A percentile compares a stretch with the other conserved stretches of the same genome.
Conservation (phyloP, 2,329 filamentous ascomycete genomes). For the Monosporascus sp. region DNA sequence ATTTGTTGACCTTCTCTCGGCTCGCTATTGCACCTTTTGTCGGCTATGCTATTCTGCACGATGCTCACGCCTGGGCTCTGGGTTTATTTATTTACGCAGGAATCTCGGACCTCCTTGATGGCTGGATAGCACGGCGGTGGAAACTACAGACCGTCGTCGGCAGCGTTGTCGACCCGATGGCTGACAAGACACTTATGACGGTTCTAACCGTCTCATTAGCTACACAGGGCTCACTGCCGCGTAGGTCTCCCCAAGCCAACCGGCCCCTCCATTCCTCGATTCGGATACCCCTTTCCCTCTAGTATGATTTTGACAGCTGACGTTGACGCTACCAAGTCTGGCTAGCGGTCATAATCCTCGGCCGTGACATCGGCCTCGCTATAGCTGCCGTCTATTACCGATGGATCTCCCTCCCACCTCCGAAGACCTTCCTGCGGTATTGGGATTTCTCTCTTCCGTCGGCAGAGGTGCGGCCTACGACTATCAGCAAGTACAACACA, state of each 20-base stretch:
- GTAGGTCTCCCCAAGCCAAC: slow-evolving; percentile 45
- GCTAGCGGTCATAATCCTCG: slow-evolving; percentile 84
- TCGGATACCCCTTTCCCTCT: background rate
- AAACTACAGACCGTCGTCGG: slow-evolving; percentile 90
- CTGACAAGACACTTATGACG: slow-evolving; percentile 95
- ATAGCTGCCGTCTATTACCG: slow-evolving; percentile 91
- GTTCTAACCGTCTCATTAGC: slow-evolving; percentile 82
- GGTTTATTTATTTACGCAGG: slow-evolving; percentile 89
- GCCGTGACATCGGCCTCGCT: slow-evolving; percentile 76
- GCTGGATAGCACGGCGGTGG: slow-evolving; percentile 86
- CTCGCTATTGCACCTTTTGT: slow-evolving; percentile 77
- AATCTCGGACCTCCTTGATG: slow-evolving; percentile 86
- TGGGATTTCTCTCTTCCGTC: slow-evolving; percentile 96
- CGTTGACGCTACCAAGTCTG: slow-evolving; percentile 52
- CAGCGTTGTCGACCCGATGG: slow-evolving; percentile 92
- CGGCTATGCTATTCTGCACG: slow-evolving; percentile 82
- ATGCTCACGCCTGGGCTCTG: slow-evolving; percentile 73
- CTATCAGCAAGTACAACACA: slow-evolving; percentile 88
- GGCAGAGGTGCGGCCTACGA: slow-evolving; percentile 77
- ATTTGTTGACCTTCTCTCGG: slow-evolving; percentile 83
- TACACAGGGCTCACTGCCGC: slow-evolving; percentile 72
- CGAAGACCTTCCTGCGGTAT: slow-evolving; percentile 87
- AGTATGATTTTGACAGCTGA: background rate
- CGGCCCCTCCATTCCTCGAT: background rate
- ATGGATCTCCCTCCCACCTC: slow-evolving; percentile 87